These are phyloP conservation scores for Pleurotus pulmonarius DNA, from an alignment of 768 basidiomycete species.

Conservation along the genomic window DNA sequence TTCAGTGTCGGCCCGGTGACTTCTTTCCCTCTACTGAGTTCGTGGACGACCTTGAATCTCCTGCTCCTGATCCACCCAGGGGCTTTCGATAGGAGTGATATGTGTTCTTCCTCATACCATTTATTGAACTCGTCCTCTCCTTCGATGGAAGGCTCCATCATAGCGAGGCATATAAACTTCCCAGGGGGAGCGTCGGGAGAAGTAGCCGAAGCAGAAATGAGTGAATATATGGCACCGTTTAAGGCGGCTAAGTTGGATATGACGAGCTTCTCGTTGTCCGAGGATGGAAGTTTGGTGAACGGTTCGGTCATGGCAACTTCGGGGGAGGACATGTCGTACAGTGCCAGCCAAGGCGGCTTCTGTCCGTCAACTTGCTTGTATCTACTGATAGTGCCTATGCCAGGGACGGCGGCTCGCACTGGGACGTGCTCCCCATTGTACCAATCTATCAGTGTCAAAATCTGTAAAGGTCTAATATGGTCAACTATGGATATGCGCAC, in stretches of 20 bases:
- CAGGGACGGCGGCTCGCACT: conserved; percentile 22
- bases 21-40: conserved; percentile 14
- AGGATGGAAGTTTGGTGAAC: conserved; percentile 19
- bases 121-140: conserved; percentile 27
- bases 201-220: conserved; percentile 9
- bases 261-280: conserved; percentile 21
- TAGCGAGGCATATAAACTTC: conserved; percentile 20
- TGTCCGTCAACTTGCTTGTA: conserved; percentile 23
- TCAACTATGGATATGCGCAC: conserved; percentile 10
- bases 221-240: conserved; percentile 22
- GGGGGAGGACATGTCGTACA: conserved; percentile 24
- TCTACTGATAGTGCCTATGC: conserved; percentile 21
- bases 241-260: conserved; percentile 19
- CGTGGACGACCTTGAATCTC: conserved; percentile 23
- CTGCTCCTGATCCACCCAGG: conserved; percentile 27
- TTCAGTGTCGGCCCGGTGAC: conserved; percentile 17
- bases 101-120: conserved; percentile 34
- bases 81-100: conserved; percentile 22
- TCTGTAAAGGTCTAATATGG: not conserved
- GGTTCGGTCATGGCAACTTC: conserved; percentile 18
- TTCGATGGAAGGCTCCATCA: conserved; percentile 16
- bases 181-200: conserved; percentile 16
- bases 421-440: conserved; percentile 30
- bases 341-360: conserved; percentile 24
- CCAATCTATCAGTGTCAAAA: conserved; percentile 22